Evolutionary conservation across 441 rosid genomes (phyloP).

Genomic region (Brassica hybrid): DNA sequence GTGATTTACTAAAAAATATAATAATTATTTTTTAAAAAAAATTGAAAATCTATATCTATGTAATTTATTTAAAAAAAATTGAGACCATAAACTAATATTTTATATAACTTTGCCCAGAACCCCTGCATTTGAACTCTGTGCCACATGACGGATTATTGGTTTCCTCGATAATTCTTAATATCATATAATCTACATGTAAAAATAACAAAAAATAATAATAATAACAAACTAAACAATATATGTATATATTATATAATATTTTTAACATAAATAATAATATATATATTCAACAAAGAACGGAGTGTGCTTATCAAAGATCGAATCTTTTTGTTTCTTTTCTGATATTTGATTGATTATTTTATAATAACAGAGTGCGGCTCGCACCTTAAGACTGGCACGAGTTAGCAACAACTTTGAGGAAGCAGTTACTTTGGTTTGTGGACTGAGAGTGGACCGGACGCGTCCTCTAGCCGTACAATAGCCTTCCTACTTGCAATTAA

Average conservation of each 20-base stretch:
- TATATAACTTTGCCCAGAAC: no score
- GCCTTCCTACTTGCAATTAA: constrained; percentile 8
- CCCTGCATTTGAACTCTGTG: background rate
- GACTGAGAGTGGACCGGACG: constrained; percentile 6
- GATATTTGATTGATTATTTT: background rate
- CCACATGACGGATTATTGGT: background rate
- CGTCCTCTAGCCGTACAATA: constrained; percentile 31
- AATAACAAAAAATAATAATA: no score
- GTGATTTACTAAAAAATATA: no score
- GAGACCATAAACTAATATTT: no score
- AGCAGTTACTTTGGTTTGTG: constrained; percentile 12
- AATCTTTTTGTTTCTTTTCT: constrained; percentile 1
- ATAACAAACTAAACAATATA: no score
- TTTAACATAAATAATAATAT: no score
- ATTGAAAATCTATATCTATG: no score
- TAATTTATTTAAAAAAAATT: no score
- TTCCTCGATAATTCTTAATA: background rate
- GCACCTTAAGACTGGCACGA: constrained; percentile 17
- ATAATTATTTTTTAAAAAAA: no score
- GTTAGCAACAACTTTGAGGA: constrained; percentile 1
- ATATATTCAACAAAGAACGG: constrained; percentile 11
- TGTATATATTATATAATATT: no score
- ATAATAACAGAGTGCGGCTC: constrained; percentile 10
- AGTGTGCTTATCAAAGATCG: background rate
- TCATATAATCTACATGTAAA: no score